A percentile compares a stretch with the other conserved stretches of the same genome.
phyloP scores from a whole-genome alignment of 1,284 basidiomycete genomes.

The Ganoderma lucidum region DNA sequence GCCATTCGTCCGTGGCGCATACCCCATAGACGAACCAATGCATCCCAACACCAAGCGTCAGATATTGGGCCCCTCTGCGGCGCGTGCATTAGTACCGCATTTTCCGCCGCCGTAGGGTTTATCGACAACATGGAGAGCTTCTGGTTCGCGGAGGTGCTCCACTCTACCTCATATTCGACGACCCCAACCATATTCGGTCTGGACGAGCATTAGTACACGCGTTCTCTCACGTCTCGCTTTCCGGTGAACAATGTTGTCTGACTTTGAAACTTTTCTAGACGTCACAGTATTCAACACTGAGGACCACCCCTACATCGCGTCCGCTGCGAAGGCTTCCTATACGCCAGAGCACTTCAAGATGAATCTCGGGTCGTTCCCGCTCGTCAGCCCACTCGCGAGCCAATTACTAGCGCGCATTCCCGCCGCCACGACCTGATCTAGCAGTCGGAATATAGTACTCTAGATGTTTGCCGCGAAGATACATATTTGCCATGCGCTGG shows the following conservation, averaged over 20 bases:
- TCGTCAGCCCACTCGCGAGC: constrained; percentile 32
- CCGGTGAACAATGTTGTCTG: background rate
- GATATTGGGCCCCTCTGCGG: no score
- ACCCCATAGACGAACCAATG: no score
- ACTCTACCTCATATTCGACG: constrained; percentile 80
- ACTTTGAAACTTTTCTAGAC: constrained; percentile 42
- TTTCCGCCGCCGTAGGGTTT: constrained; percentile 31
- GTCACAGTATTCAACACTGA: constrained; percentile 74
- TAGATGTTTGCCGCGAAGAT: background rate
- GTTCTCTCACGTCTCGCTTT: background rate
- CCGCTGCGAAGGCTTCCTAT: constrained; percentile 54
- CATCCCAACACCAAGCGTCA: no score
- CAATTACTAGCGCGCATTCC: background rate
- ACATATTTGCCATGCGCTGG: no score
- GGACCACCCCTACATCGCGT: constrained; percentile 69
- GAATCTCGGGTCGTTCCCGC: constrained; percentile 32
- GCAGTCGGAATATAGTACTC: background rate
- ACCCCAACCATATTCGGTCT: constrained; percentile 67
- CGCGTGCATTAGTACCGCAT: no score
- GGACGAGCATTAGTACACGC: constrained; percentile 60
- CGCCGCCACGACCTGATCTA: background rate
- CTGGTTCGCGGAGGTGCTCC: constrained; percentile 82
- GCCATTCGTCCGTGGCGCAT: no score
- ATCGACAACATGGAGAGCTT: constrained; percentile 76
- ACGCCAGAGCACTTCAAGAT: constrained; percentile 36